Percentiles rank a stretch among this genome's conserved stretches.
Evolutionary conservation across 73 alveolate genomes (phyloP).

Genomic region (Paramecium sonneborni): DNA sequence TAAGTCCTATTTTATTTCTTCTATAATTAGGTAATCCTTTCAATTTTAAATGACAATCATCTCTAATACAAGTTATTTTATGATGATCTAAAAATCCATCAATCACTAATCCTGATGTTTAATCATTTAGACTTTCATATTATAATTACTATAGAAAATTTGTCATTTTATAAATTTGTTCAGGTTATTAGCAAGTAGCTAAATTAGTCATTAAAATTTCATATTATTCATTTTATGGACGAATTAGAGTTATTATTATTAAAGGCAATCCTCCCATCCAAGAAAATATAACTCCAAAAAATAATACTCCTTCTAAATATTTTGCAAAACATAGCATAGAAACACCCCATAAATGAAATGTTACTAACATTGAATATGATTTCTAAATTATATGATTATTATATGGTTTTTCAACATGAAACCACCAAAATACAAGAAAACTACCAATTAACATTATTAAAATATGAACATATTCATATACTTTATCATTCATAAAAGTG

Average conservation of each 20-base stretch:
- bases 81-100: conserved; percentile 57
- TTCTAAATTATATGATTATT: conserved; percentile 21
- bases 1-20: neutral
- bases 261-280: conserved; percentile 61
- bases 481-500: neutral
- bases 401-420: conserved; percentile 54
- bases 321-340: conserved; percentile 53
- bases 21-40: neutral
- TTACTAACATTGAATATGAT: conserved; percentile 18
- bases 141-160: neutral
- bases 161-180: neutral
- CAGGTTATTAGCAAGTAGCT: neutral
- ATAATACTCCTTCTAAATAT: conserved; percentile 38
- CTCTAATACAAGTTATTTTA: conserved; percentile 45
- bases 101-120: neutral
- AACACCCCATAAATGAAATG: conserved; percentile 59
- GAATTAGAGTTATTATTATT: neutral
- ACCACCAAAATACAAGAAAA: neutral
- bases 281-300: conserved; percentile 48
- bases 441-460: conserved; percentile 24
- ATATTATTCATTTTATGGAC: neutral
- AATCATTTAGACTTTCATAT: neutral
- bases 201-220: conserved; percentile 44
- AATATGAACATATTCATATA: conserved; percentile 44
- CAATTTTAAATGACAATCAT: conserved; percentile 57